Percentiles rank a stretch among this genome's conserved stretches.
phyloP scores from a whole-genome alignment of 306 rosid genomes.

The Vigna unguiculata region DNA sequence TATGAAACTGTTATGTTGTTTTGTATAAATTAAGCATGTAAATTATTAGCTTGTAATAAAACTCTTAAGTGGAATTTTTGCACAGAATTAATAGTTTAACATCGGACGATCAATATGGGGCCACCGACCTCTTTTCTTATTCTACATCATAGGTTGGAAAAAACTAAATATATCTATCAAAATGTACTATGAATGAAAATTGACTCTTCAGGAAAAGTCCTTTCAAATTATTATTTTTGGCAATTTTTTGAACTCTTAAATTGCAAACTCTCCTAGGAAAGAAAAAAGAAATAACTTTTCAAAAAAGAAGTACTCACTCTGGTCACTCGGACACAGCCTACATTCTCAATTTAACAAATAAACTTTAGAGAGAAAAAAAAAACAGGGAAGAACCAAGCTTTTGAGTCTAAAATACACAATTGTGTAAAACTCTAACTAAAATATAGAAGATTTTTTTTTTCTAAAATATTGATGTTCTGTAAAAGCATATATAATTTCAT shows the following conservation, averaged over 20 bases:
- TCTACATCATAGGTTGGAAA: background rate
- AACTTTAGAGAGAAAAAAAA: too few relatives aligned
- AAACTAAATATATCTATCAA: background rate
- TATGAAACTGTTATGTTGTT: background rate
- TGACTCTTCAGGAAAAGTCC: background rate
- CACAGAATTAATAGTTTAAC: too few relatives aligned
- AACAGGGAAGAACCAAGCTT: too few relatives aligned
- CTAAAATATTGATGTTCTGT: too few relatives aligned
- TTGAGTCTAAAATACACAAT: too few relatives aligned
- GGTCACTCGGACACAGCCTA: background rate
- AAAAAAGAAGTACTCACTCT: background rate
- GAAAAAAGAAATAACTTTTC: background rate
- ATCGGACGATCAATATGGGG: too few relatives aligned
- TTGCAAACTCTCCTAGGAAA: too few relatives aligned
- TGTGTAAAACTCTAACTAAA: too few relatives aligned
- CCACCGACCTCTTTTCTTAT: background rate
- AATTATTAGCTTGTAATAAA: background rate
- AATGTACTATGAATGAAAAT: background rate
- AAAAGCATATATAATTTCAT: too few relatives aligned
- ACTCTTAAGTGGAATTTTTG: too few relatives aligned
- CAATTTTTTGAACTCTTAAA: background rate
- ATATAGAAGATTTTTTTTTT: too few relatives aligned
- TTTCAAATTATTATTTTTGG: background rate
- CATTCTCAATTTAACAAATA: too few relatives aligned
- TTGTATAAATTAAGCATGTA: background rate